Percentiles rank a stretch among this genome's conserved stretches.
Conservation (phyloP, 2,329 filamentous ascomycete species). For the Calonectria crousiana region DNA sequence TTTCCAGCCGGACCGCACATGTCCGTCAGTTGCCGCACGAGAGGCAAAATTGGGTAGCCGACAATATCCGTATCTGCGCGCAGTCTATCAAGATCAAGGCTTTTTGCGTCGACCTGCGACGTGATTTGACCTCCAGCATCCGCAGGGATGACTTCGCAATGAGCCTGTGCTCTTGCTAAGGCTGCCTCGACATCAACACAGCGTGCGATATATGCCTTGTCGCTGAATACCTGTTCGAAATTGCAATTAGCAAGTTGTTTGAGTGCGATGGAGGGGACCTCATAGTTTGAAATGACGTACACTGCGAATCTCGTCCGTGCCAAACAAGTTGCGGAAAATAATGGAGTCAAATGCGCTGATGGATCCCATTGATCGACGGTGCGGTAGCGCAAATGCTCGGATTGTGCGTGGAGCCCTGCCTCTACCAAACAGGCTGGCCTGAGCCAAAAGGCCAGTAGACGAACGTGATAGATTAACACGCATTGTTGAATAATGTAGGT, state of each 20-base stretch:
- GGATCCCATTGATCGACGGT: not conserved
- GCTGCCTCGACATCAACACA: not conserved
- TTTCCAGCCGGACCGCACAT: conserved; percentile 22
- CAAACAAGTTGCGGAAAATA: conserved; percentile 65
- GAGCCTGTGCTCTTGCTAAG: not conserved
- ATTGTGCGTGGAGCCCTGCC: not conserved
- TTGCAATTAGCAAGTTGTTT: not conserved
- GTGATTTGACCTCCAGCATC: not conserved
- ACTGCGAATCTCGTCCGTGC: conserved; percentile 60
- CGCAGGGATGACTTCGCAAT: not conserved
- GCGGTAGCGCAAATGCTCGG: not conserved
- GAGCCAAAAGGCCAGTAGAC: not conserved
- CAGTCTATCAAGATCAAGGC: not conserved
- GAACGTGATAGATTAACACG: not conserved
- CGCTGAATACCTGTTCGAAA: not conserved
- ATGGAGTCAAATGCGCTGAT: conserved; percentile 56
- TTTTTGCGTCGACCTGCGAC: not conserved
- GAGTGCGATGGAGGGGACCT: not conserved
- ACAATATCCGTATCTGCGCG: not conserved
- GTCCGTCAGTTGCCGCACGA: conserved; percentile 35
- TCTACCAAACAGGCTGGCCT: not conserved
- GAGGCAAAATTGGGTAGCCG: conserved; percentile 28
- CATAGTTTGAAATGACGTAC: not conserved
- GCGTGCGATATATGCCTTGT: not conserved
- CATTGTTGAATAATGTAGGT: not conserved